A percentile compares a stretch with the other conserved stretches of the same genome.
Conservation (phyloP, 2,329 filamentous ascomycete species). For the Aspergillus melleus region DNA sequence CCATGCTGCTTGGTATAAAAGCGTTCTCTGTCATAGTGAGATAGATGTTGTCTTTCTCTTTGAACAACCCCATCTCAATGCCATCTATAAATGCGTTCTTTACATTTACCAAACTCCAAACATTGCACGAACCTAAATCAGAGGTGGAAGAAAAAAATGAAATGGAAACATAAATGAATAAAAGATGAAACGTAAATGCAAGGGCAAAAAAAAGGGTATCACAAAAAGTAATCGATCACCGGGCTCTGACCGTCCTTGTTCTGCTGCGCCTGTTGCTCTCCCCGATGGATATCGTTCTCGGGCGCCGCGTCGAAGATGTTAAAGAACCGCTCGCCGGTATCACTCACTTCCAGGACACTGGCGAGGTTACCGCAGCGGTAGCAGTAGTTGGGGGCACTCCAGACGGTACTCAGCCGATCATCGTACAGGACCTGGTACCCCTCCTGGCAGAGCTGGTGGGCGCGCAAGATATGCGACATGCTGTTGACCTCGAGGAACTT, state of each 20-base stretch:
- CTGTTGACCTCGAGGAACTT: constrained; percentile 97
- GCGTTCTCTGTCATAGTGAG: not conserved
- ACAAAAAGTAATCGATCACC: constrained; percentile 71
- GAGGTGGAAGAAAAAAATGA: constrained; percentile 17
- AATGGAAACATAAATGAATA: constrained; percentile 15
- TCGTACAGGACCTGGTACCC: constrained; percentile 97
- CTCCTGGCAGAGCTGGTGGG: constrained; percentile 98
- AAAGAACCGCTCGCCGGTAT: constrained; percentile 89
- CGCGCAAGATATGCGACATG: constrained; percentile 95
- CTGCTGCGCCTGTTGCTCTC: constrained; percentile 69
- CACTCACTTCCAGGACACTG: constrained; percentile 92
- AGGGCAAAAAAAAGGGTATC: constrained; percentile 38
- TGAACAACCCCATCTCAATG: constrained; percentile 12
- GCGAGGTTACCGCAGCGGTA: constrained; percentile 97
- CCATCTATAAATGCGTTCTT: constrained; percentile 27
- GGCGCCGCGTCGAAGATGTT: constrained; percentile 97
- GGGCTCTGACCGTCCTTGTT: constrained; percentile 69
- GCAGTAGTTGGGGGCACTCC: constrained; percentile 96
- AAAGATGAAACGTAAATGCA: constrained; percentile 8
- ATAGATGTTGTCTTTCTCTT: not conserved
- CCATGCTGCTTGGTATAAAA: not conserved
- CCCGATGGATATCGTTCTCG: constrained; percentile 81
- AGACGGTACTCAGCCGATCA: constrained; percentile 90
- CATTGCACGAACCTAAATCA: constrained; percentile 10
- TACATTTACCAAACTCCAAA: constrained; percentile 31